Evolutionary conservation across 164 flowering plant species (phyloP).

Genomic region (Chimonanthus praecox): DNA sequence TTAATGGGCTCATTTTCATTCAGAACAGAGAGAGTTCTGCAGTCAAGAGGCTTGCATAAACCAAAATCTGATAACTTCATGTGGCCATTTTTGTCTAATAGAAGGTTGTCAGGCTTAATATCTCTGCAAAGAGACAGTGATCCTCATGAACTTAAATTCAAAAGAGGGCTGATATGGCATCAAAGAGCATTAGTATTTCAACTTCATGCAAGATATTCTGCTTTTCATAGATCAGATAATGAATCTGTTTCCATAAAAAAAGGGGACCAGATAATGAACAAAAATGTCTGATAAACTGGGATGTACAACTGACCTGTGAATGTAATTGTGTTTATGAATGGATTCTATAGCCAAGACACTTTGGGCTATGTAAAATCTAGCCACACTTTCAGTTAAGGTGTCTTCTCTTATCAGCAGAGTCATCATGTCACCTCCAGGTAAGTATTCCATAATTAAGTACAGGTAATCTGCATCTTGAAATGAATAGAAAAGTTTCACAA

Average conservation of each 20-base stretch:
- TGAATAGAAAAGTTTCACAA: conserved; percentile 90
- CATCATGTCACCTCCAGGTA: conserved; percentile 99
- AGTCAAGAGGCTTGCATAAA: conserved; percentile 93
- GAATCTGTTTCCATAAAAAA: too few species aligned
- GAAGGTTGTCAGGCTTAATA: conserved; percentile 94
- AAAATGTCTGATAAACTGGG: neutral
- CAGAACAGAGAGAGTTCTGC: conserved; percentile 56
- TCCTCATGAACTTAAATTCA: neutral
- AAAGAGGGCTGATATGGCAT: neutral
- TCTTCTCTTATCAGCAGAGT: conserved; percentile 95
- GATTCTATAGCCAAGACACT: conserved; percentile 93
- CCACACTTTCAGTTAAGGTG: conserved; percentile 84
- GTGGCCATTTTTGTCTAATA: conserved; percentile 85
- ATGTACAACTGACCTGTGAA: conserved; percentile 67
- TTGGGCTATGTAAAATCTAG: conserved; percentile 91
- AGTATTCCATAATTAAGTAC: conserved; percentile 93
- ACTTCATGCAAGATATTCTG: neutral
- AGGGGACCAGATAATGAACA: too few species aligned
- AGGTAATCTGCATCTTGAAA: conserved; percentile 93
- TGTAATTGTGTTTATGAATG: conserved; percentile 88
- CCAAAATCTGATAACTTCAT: conserved; percentile 99
- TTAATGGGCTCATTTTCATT: conserved; percentile 67
- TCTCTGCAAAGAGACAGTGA: conserved; percentile 45
- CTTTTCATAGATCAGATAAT: too few species aligned
- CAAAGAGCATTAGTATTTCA: neutral